Conservation (phyloP, 768 basidiomycete genomes). For the Trametes elegans region DNA sequence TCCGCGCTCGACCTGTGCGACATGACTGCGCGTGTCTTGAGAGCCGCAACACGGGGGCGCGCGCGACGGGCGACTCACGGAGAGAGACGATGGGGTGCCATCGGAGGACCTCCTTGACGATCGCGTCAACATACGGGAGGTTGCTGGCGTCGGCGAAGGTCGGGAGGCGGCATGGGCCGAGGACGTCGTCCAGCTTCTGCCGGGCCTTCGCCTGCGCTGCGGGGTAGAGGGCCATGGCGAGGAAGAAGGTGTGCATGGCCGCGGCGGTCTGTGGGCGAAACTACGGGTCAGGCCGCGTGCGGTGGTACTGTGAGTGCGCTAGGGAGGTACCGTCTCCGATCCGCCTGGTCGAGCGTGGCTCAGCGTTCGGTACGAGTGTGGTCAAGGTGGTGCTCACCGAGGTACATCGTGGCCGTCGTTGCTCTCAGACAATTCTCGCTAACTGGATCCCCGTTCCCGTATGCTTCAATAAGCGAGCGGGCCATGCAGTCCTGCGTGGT, state of each 20-base stretch:
- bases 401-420: conserved; percentile 13
- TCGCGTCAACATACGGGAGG: conserved; percentile 56
- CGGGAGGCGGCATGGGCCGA: conserved; percentile 56
- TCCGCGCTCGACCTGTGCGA: conserved; percentile 23
- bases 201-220: conserved; percentile 55
- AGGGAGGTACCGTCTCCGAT: not conserved
- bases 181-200: conserved; percentile 57
- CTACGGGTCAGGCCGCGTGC: not conserved
- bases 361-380: too few relatives aligned
- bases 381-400: not conserved
- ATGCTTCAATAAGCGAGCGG: not conserved
- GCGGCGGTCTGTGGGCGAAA: conserved; percentile 47
- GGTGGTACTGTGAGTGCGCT: not conserved
- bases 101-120: conserved; percentile 44
- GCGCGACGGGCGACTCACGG: not conserved
- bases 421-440: not conserved
- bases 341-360: not conserved
- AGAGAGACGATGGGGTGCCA: conserved; percentile 9
- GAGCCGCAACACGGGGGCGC: rapidly evolving
- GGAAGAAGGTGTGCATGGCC: conserved; percentile 52
- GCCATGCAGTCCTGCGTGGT: not conserved
- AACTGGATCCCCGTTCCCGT: not conserved
- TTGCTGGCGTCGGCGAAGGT: conserved; percentile 48
- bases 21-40: conserved; percentile 10
- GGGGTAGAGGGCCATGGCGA: conserved; percentile 63